Evolutionary conservation across 441 rosid species (phyloP).

Genomic region (Pelargonium myrrhifolium): DNA sequence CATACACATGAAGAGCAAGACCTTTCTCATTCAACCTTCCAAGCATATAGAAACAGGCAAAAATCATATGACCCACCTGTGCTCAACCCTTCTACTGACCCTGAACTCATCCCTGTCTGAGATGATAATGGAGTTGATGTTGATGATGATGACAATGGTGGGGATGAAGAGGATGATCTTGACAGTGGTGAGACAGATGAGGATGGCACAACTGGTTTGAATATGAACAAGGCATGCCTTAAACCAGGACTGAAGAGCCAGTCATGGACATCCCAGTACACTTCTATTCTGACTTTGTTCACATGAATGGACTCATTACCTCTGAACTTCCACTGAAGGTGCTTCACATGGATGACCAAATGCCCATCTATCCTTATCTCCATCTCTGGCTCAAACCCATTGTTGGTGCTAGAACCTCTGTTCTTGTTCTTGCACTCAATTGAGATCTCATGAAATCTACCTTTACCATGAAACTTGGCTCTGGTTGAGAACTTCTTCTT

Average conservation of each 20-base stretch:
- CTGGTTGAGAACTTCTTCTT: slow-evolving; percentile 63
- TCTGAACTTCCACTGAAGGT: slow-evolving; percentile 78
- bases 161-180: slow-evolving; percentile 25
- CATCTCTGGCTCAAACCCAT: slow-evolving; percentile 49
- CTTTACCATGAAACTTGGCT: slow-evolving; percentile 50
- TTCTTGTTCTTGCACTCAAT: slow-evolving; percentile 43
- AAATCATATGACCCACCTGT: slow-evolving; percentile 40
- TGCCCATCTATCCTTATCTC: slow-evolving; percentile 78
- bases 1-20: slow-evolving; percentile 15
- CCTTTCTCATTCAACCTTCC: slow-evolving; percentile 59
- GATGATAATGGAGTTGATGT: slow-evolving; percentile 24
- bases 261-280: slow-evolving; percentile 83
- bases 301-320: slow-evolving; percentile 62
- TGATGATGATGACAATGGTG: slow-evolving; percentile 23
- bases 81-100: slow-evolving; percentile 28
- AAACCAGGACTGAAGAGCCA: slow-evolving; percentile 68
- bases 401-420: background rate
- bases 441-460: slow-evolving; percentile 49
- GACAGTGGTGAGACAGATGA: slow-evolving; percentile 22
- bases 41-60: slow-evolving; percentile 81
- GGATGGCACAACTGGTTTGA: slow-evolving; percentile 45
- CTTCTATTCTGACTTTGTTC: slow-evolving; percentile 51
- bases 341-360: slow-evolving; percentile 58
- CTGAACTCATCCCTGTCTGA: too few species aligned
- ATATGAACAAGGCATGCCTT: slow-evolving; percentile 61